Percentiles rank a stretch among this genome's conserved stretches.
Conservation (phyloP, 75 land plant genomes). For the Sequoiadendron giganteum region DNA sequence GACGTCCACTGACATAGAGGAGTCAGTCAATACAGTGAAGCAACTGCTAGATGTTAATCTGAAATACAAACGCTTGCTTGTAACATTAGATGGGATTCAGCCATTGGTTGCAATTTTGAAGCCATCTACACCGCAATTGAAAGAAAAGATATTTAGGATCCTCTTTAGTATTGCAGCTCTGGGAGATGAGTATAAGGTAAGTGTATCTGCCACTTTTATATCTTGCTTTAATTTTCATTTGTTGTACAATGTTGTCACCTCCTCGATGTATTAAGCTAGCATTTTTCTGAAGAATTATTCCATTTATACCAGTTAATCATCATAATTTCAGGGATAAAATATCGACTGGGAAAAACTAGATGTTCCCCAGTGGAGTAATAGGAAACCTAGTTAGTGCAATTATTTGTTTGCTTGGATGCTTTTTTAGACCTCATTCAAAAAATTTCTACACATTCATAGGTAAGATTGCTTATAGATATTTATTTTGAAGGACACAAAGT, state of each 20-base stretch:
- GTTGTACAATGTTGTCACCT: neutral
- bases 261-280: neutral
- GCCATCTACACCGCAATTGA: constrained; percentile 13
- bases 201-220: neutral
- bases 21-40: constrained; percentile 19
- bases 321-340: neutral
- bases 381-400: neutral
- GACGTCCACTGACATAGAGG: constrained; percentile 8
- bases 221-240: neutral
- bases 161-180: constrained; percentile 16
- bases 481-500: neutral
- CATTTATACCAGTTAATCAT: neutral
- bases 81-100: constrained; percentile 18
- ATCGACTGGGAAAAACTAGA: neutral
- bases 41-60: constrained; percentile 6
- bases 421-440: neutral
- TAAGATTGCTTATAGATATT: neutral
- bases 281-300: neutral
- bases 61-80: constrained; percentile 19
- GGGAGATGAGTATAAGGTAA: constrained; percentile 27
- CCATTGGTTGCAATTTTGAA: constrained; percentile 20
- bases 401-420: neutral
- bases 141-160: constrained; percentile 19
- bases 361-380: neutral
- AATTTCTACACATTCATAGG: neutral